phyloP scores from a whole-genome alignment of 148 eudicot species.

The Drosera capensis region DNA sequence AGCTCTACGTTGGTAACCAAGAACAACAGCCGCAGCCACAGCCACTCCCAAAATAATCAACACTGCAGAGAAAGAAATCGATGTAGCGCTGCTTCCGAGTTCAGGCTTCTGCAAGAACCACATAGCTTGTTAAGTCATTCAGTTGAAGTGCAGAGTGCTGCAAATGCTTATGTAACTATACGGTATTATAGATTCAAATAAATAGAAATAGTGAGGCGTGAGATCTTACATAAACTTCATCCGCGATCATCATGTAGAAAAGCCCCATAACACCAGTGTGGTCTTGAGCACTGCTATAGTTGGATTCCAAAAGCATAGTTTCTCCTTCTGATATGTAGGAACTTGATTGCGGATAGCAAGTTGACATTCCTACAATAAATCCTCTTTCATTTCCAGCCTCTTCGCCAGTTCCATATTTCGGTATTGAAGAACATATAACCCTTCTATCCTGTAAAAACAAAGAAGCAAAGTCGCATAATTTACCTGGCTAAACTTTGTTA shows the following conservation, averaged over 20 bases:
- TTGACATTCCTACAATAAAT: slow-evolving; percentile 85
- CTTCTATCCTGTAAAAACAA: slow-evolving; percentile 54
- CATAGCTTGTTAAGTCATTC: too few relatives aligned
- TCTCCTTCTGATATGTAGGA: slow-evolving; percentile 57
- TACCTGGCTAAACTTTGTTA: background rate
- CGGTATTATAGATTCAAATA: background rate
- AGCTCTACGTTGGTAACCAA: background rate
- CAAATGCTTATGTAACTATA: background rate
- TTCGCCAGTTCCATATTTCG: slow-evolving; percentile 75
- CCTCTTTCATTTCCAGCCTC: slow-evolving; percentile 73
- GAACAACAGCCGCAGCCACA: background rate
- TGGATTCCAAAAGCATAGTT: slow-evolving; percentile 48
- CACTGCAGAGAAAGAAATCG: background rate
- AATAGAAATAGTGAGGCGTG: background rate
- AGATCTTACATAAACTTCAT: slow-evolving; percentile 4
- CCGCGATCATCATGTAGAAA: slow-evolving; percentile 69
- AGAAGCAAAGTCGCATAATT: background rate
- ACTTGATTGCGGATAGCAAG: slow-evolving; percentile 74
- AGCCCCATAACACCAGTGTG: slow-evolving; percentile 96
- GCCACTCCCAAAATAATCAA: background rate
- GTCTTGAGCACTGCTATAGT: slow-evolving; percentile 39
- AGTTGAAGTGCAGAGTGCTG: background rate
- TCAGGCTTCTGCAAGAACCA: background rate
- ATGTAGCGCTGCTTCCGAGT: background rate
- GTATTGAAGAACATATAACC: slow-evolving; percentile 55